These are phyloP conservation scores for Mucor sp. DNA, from an alignment of 371 early-diverging fungal species.

Conservation along the genomic window DNA sequence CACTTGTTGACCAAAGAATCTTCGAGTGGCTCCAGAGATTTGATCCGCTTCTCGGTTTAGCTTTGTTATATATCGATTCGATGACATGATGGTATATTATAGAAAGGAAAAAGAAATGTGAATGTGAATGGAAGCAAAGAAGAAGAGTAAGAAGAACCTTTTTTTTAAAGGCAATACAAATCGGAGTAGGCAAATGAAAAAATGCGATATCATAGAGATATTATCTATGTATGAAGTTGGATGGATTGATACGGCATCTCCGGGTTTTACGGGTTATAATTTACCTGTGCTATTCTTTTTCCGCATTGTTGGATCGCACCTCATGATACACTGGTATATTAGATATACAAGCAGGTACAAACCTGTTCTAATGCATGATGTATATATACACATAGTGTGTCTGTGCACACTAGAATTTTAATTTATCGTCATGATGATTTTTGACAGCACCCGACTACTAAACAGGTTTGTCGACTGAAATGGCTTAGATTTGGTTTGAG, in stretches of 20 bases:
- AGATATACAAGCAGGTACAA: too few relatives aligned
- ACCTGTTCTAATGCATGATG: not conserved
- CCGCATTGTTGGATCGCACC: not conserved
- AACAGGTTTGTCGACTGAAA: not conserved
- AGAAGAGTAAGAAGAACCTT: not conserved
- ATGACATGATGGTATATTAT: not conserved
- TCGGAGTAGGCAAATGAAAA: not conserved
- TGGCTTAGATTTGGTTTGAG: not conserved
- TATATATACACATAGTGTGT: not conserved
- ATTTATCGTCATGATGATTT: not conserved
- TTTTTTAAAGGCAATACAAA: not conserved
- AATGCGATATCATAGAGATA: not conserved
- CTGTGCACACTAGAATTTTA: not conserved
- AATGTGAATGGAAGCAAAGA: not conserved
- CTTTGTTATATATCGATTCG: not conserved
- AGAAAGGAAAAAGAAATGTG: not conserved
- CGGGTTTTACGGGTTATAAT: not conserved
- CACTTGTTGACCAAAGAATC: constrained; percentile 9
- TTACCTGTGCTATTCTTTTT: not conserved
- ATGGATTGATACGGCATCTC: constrained; percentile 2
- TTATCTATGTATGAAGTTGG: not conserved
- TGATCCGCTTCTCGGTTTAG: constrained; percentile 6
- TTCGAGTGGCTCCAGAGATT: not conserved
- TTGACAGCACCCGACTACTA: not conserved
- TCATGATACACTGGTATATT: too few relatives aligned